Evolutionary conservation across 2,329 filamentous ascomycete species (phyloP).

Genomic region (Torrubiella hemipterigena): DNA sequence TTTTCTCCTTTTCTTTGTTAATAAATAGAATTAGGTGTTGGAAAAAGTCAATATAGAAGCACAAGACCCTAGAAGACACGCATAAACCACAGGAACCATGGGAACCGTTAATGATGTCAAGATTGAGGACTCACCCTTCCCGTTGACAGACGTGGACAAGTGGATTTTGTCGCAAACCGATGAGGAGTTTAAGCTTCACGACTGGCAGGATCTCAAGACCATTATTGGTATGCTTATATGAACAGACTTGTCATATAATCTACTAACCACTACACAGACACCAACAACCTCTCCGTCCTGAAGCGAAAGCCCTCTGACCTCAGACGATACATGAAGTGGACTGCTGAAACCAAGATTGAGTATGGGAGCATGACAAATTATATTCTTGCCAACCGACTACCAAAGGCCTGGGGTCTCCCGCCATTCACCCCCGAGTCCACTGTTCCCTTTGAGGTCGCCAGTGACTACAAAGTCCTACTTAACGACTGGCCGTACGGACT

Average conservation of each 20-base stretch:
- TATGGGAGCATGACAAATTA: constrained; percentile 76
- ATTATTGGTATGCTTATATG: constrained; percentile 43
- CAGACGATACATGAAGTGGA: constrained; percentile 68
- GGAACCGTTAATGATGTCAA: constrained; percentile 19
- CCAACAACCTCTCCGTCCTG: constrained; percentile 58
- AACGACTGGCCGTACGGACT: constrained; percentile 96
- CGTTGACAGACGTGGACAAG: constrained; percentile 46
- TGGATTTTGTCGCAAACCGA: constrained; percentile 53
- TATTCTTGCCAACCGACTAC: constrained; percentile 60
- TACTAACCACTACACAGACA: constrained; percentile 21
- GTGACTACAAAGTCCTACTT: constrained; percentile 58
- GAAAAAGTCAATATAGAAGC: too few relatives aligned
- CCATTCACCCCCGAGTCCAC: constrained; percentile 40
- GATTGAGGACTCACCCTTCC: constrained; percentile 45
- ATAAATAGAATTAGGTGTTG: too few relatives aligned
- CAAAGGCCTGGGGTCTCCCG: constrained; percentile 49
- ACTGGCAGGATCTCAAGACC: constrained; percentile 60
- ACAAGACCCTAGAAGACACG: not conserved
- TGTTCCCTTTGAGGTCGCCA: constrained; percentile 38
- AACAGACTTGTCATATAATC: constrained; percentile 1
- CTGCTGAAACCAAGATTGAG: constrained; percentile 51
- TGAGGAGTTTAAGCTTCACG: constrained; percentile 55
- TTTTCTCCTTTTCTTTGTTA: too few relatives aligned
- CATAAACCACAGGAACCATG: constrained; percentile 19
- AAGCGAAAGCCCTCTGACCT: constrained; percentile 74